Base-by-base conservation (phyloP, 1,284 basidiomycete genomes). In the Phellinidium pouzarii region DNA sequence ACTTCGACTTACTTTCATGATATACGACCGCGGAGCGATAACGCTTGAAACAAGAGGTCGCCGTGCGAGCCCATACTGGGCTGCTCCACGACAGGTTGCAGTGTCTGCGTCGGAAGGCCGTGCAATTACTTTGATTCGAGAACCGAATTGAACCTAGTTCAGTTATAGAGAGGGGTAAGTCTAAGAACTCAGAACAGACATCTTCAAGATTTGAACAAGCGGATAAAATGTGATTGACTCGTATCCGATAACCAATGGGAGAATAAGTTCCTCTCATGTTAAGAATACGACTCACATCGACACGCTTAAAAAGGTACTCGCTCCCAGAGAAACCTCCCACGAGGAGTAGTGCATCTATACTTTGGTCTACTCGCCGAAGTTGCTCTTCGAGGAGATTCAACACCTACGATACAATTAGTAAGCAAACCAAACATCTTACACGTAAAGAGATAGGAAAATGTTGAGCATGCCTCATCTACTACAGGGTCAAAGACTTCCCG, bases 291-390 rank as follows among this genome's bases (percentile, higher is more conserved):
- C 54, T 44, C 59, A 84, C 86, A 73, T 87, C 76, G 36, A 90
- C 82, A 58, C 79, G 77, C 61, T 78, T 75, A 67, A 85, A 88
- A 54, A 90, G 70, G 65, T 91, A 90, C 63, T 87, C 82, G 65
- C 85, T 86, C 9, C 83, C 86, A 42, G 87, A 84, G 66, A 91
- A 91, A 50, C 89, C 89, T 67, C 89, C 88, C 61, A 91, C 89
- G 60, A 91, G 78, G 59, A 91, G 77, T 34, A 91, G 68, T 14
- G 86, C 87, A 71, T 91, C 79, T 61, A 90, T 79, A 36, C 71
- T 73, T 61, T 83, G 80, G 60, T 82, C 76, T 47, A 82, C 75
- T 61, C 73, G 76, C 58, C 68, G 70, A 37, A 82, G 71, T 66
- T 91, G 88, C 22, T 82, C 80, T 59, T 89, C 83, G 60, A 91